These are phyloP conservation scores for Viola odorata DNA, from an alignment of 345 rosid genomes.

Conservation along the genomic window DNA sequence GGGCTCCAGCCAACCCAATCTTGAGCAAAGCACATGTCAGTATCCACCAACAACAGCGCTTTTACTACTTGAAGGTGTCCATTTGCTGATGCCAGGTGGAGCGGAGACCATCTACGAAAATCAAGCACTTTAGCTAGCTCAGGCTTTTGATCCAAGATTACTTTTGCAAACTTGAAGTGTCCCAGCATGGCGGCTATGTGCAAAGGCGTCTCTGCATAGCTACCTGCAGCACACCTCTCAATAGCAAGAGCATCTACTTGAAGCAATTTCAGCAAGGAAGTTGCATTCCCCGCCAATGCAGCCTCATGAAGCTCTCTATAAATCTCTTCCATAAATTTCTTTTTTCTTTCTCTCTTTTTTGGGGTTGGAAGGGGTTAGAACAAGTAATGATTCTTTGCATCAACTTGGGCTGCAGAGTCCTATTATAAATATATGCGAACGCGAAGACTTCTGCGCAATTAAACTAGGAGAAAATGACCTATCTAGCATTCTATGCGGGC, in stretches of 20 bases:
- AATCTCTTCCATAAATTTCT: not conserved
- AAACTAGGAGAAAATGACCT: too few species aligned
- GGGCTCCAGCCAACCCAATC: not conserved
- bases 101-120: constrained; percentile 1
- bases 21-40: not conserved
- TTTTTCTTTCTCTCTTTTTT: too few species aligned
- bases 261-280: constrained; percentile 3
- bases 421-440: too few species aligned
- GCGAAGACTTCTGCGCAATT: too few species aligned
- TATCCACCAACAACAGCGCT: not conserved
- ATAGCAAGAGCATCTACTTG: constrained; percentile 7
- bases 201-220: constrained; percentile 9
- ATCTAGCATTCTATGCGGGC: too few species aligned
- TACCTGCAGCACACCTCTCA: constrained; percentile 8
- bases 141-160: constrained; percentile 4
- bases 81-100: constrained; percentile 13
- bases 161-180: constrained; percentile 7
- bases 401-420: too few species aligned
- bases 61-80: constrained; percentile 6
- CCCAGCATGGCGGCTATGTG: constrained; percentile 15
- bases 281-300: not conserved
- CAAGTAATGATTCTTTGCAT: too few species aligned
- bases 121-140: constrained; percentile 8
- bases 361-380: too few species aligned
- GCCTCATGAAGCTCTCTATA: constrained; percentile 5